Base-by-base conservation (phyloP, 2,329 filamentous ascomycete genomes). In the Chaetomium strumarium region DNA sequence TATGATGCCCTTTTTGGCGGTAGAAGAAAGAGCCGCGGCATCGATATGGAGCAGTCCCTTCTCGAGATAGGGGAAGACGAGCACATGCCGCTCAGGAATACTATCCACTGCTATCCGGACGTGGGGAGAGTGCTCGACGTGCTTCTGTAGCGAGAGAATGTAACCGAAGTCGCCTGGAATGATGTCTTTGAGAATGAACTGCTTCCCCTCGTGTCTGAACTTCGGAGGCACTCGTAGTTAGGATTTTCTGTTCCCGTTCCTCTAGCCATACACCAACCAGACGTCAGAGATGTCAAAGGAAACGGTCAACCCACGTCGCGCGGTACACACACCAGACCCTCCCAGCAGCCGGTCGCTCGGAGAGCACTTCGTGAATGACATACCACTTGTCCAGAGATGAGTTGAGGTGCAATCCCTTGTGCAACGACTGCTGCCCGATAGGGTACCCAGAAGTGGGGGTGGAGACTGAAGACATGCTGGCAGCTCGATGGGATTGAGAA, bases 281-380 rank as follows among this genome's bases (percentile, higher is more conserved):
- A 47, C 52, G 14, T 42, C 45, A 31, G 9, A 39, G 24, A 48
- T 16, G 24, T 2, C 10, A 12, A 49, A 46, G 51, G 42, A 53
- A 55, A n/a, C n/a, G n/a, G n/a, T n/a, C n/a, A n/a, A n/a, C 55
- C 52, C 53, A 57, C 52, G 33, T 55, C 46, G 55, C 52, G 43
- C 47, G 52, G 52, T 57, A 57, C 40, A 57, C 49, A 53, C 43
- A 55, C 55, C 49, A 57, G 44, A 49, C 46, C 46, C 50, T 53
- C 24, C 52, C 52, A 47, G 53, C 50, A 47, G 50, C 55, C 51
- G 29, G 46, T 49, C 55, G 55, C 53, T 53, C 38, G 37, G 55
- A 58, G 49, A 58, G 52, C 50, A 58, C 55, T 51, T 55, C 29
- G 50, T 55, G 47, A 55, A 58, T 49, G 44, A 55, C 37, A 53